A percentile compares a stretch with the other conserved stretches of the same genome.
Conservation (phyloP, 1,284 basidiomycete genomes). For the Naganishia liquefaciens region DNA sequence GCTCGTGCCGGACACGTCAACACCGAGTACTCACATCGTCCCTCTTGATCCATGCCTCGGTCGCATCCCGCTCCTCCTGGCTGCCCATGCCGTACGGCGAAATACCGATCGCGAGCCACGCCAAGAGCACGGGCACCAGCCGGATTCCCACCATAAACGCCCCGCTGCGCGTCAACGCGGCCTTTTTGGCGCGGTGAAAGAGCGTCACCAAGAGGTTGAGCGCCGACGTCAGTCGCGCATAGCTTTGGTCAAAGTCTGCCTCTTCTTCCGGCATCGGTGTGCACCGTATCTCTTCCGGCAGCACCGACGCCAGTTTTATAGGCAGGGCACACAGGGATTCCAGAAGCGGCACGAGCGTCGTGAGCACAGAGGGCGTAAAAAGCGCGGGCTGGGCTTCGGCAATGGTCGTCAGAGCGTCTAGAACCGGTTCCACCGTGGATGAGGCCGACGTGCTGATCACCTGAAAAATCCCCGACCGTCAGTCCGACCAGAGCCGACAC, state of each 20-base stretch:
- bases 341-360: background rate
- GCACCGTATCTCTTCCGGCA: background rate
- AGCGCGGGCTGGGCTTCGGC: background rate
- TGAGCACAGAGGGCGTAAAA: background rate
- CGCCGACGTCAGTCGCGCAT: slow-evolving; percentile 3
- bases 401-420: slow-evolving; percentile 14
- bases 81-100: slow-evolving; percentile 5
- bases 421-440: background rate
- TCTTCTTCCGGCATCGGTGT: background rate
- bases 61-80: slow-evolving; percentile 8
- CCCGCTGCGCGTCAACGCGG: background rate
- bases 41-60: slow-evolving; percentile 27
- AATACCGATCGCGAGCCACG: slow-evolving; percentile 16
- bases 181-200: background rate
- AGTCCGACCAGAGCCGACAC: background rate
- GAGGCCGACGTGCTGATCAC: slow-evolving; percentile 2
- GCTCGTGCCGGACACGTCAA: background rate
- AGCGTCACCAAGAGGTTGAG: slow-evolving; percentile 22
- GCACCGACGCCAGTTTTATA: background rate
- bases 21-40: slow-evolving; percentile 17
- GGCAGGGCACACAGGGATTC: background rate
- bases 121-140: slow-evolving; percentile 18
- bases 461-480: background rate
- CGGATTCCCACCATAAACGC: background rate
- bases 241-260: background rate